Conservation (phyloP, 257 asterid genomes). For the Capsicum chinense region DNA sequence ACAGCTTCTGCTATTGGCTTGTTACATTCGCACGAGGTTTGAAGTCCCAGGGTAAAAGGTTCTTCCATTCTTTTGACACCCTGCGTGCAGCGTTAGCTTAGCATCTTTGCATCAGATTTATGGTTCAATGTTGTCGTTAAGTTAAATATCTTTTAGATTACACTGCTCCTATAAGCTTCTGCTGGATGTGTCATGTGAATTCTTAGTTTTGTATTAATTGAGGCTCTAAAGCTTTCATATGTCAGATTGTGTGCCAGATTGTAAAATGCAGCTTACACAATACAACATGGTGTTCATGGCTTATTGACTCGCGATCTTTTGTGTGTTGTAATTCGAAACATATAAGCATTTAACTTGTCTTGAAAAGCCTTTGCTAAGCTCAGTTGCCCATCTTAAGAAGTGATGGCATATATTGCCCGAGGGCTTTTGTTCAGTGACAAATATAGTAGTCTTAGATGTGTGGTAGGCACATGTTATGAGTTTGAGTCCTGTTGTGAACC, state of each 20-base stretch:
- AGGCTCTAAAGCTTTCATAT: constrained; percentile 31
- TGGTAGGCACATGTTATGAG: not conserved
- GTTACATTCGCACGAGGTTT: not conserved
- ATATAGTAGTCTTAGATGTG: too few species aligned
- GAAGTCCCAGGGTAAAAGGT: constrained; percentile 6
- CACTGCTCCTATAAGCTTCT: constrained; percentile 28
- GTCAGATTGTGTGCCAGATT: constrained; percentile 33
- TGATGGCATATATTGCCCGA: not conserved
- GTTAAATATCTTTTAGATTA: not conserved
- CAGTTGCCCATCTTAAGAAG: not conserved
- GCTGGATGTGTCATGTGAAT: constrained; percentile 25
- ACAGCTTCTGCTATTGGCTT: constrained; percentile 9
- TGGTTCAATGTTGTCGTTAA: constrained; percentile 5
- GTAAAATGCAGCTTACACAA: constrained; percentile 36
- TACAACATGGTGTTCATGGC: constrained; percentile 8
- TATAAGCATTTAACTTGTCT: constrained; percentile 17
- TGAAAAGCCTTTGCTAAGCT: not conserved
- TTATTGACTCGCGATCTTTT: constrained; percentile 2
- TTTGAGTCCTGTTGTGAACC: not conserved
- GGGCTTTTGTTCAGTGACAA: not conserved
- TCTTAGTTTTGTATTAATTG: constrained; percentile 32
- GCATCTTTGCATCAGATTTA: constrained; percentile 9
- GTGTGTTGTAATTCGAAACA: constrained; percentile 21
- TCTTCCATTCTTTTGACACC: constrained; percentile 1
- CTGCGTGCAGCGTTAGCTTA: not conserved